Base-by-base conservation (phyloP, 768 basidiomycete species). In the Russula foetens region DNA sequence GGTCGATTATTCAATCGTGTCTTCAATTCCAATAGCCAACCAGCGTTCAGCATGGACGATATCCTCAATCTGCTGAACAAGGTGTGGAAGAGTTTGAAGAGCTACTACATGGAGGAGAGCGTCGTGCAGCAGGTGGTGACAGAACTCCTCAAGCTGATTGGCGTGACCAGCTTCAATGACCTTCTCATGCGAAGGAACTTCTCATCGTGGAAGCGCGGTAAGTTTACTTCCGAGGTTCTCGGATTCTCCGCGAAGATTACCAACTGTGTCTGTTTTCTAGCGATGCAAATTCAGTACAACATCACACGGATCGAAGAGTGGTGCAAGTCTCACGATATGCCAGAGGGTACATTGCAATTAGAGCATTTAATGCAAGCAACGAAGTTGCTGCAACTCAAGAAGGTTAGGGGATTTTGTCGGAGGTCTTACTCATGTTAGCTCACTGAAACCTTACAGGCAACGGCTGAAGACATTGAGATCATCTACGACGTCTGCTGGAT, bases 241-340 rank as follows among this genome's bases (percentile, higher is more conserved):
- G 2, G 41, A 28, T 39, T 58, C 7, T 26, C 29, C 19, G n/a
- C 43, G 1, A 14, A 17, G 24, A 43, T 53, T 45, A 26, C 46
- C 63, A 48, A 58, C 26, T n/a, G 31, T 7, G 15, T 47, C 39
- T 21, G 59, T 57, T 47, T 57, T 47, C 41, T 64, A 98, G 97
- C 97, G 4, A 98, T 99, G 97, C 97, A 99, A 82, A 98, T 99
- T 59, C 97, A 99, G 72, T 99, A 99, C 73, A 98, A 98, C 71
- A 97, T 98, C 71, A 98, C 95, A 31, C 85, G 90, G 28, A 90
- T 95, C 69, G 92, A 95, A 69, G 95, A 98, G 75, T 98, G 97
- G 97, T 99, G 97, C 79, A 98, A 99, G 76, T 95, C 97, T 26
- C 97, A 98, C 70, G 93, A 97, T 70, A 98, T 99, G 93, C 97